These are phyloP conservation scores for Scenedesmus sp. DNA, from an alignment of 163 green algal species.

Conservation along the genomic window DNA sequence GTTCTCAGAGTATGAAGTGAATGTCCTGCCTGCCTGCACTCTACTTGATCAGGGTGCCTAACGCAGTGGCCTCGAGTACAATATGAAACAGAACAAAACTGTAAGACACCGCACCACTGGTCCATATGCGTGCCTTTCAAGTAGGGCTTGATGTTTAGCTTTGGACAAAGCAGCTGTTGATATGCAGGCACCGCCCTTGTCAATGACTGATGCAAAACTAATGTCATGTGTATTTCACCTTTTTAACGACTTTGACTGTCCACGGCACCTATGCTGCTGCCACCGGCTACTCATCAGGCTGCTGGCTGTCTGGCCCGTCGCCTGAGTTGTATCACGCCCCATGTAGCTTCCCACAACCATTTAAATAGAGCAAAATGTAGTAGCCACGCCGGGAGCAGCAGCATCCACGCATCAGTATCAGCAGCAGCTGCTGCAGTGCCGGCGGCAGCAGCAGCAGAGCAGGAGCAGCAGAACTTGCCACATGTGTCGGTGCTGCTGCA, in stretches of 20 bases:
- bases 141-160: slow-evolving; percentile 1
- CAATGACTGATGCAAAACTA: not conserved
- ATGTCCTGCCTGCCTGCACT: not conserved
- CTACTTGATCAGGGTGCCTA: not conserved
- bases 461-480: slow-evolving; percentile 33
- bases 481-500: slow-evolving; percentile 83
- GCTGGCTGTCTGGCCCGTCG: not conserved
- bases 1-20: not conserved
- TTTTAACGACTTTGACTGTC: not conserved
- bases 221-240: not conserved
- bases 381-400: slow-evolving; percentile 3
- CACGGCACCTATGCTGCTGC: slow-evolving; percentile 21
- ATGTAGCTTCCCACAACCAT: not conserved
- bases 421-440: not conserved
- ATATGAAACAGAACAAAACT: not conserved
- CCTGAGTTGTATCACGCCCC: not conserved
- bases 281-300: slow-evolving; percentile 7
- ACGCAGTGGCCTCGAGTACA: not conserved
- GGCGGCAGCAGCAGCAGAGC: not conserved
- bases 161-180: not conserved
- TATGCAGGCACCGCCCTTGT: not conserved
- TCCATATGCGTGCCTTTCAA: not conserved
- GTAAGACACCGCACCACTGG: not conserved
- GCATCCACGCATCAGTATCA: not conserved
- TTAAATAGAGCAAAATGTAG: not conserved